phyloP scores from a whole-genome alignment of 176 grass and related monocot genomes.

The Cocos nucifera region DNA sequence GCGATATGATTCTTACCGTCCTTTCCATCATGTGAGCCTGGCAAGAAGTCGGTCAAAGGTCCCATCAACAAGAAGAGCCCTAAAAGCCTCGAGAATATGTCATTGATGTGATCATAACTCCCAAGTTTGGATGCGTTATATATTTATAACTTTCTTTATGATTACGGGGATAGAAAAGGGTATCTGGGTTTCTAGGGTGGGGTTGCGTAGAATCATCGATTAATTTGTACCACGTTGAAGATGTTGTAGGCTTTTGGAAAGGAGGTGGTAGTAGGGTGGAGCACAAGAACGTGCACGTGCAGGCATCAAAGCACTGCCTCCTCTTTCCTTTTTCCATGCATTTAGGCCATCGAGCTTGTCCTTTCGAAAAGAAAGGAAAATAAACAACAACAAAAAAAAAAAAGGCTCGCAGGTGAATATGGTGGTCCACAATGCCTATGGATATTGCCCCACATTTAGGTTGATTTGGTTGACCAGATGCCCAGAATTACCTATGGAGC shows the following conservation, averaged over 20 bases:
- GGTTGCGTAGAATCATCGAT: background rate
- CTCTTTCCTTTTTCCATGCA: constrained; percentile 4
- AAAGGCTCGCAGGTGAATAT: background rate
- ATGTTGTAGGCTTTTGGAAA: background rate
- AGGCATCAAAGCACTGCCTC: background rate
- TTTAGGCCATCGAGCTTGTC: background rate
- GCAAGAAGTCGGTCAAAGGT: background rate
- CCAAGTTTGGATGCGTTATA: background rate
- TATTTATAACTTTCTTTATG: background rate
- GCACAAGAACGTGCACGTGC: constrained; percentile 7
- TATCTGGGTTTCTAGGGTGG: background rate
- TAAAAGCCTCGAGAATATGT: background rate
- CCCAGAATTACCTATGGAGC: background rate
- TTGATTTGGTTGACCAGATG: background rate
- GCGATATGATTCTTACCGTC: no score
- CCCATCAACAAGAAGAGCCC: background rate
- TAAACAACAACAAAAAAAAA: no score
- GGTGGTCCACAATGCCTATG: background rate
- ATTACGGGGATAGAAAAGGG: background rate
- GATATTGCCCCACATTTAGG: background rate
- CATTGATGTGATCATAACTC: background rate
- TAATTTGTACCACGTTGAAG: background rate
- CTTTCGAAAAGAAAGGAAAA: background rate
- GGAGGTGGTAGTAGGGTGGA: background rate
- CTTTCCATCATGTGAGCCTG: background rate